phyloP scores from a whole-genome alignment of 2,329 filamentous ascomycete species.

The Venturia effusa region DNA sequence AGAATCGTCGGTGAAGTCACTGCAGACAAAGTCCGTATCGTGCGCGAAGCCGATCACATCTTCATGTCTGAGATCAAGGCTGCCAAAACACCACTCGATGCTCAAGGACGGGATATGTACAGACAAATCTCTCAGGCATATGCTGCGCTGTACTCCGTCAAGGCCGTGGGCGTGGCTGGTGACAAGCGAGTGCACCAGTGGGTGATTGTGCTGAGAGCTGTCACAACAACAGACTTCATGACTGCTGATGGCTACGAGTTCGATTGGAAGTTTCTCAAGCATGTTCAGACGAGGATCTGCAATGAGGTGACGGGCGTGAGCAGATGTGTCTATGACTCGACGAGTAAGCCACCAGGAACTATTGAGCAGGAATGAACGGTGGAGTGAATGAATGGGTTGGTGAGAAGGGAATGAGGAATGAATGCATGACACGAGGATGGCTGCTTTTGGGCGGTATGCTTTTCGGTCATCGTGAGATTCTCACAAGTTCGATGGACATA shows the following conservation, averaged over 20 bases:
- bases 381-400: neutral
- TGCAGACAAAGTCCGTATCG: slow-evolving; percentile 66
- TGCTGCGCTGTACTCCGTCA: slow-evolving; percentile 55
- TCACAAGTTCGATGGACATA: no score
- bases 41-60: slow-evolving; percentile 64
- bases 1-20: slow-evolving; percentile 80
- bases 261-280: slow-evolving; percentile 51
- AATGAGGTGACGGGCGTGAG: slow-evolving; percentile 67
- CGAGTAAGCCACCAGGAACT: slow-evolving; percentile 58
- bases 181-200: slow-evolving; percentile 58
- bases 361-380: slow-evolving; percentile 57
- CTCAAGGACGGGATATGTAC: slow-evolving; percentile 46
- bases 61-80: slow-evolving; percentile 66
- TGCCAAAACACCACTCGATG: slow-evolving; percentile 25
- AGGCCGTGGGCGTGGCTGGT: slow-evolving; percentile 57
- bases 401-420: no score
- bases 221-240: slow-evolving; percentile 62
- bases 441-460: no score
- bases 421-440: neutral
- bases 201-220: slow-evolving; percentile 50
- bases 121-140: slow-evolving; percentile 60
- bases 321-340: slow-evolving; percentile 59
- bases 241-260: slow-evolving; percentile 61
- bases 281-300: slow-evolving; percentile 56
- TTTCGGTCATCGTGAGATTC: no score